Base-by-base conservation (phyloP, 2,329 filamentous ascomycete species). In the Trichoderma gracile region DNA sequence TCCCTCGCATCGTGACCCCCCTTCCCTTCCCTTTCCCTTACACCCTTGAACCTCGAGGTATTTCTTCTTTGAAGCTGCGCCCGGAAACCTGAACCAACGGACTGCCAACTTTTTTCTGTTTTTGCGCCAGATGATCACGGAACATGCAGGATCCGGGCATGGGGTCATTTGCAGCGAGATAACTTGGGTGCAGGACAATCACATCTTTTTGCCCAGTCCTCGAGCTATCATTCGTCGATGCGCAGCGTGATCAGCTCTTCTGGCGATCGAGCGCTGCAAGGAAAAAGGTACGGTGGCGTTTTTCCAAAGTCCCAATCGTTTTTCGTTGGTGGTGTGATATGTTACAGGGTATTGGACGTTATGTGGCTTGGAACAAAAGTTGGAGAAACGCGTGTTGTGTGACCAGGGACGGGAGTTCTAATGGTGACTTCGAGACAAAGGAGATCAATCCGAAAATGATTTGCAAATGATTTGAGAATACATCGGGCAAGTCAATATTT, bases 1-100 rank as follows among this genome's bases (percentile, higher is more conserved):
- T 53, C 58, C 58, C 58, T 61, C 58, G 58, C 58, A 46, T 61
- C 27, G n/a, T 21, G n/a, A 25, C n/a, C 38, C 45, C 21, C 27
- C 19, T 30, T 9, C 30, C 30, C 30, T 30, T 30, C 27, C 27
- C 5, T 30, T 30, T 30, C 30, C 25, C 12, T 49, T 21, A 8
- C n/a, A n/a, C n/a, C n/a, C n/a, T n/a, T n/a, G n/a, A n/a, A n/a
- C n/a, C n/a, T n/a, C n/a, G n/a, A n/a, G n/a, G n/a, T n/a, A n/a
- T n/a, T n/a, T n/a, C n/a, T n/a, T n/a, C n/a, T n/a, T n/a, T n/a
- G n/a, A n/a, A n/a, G n/a, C 15, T 52, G 10, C 10, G 6, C 8
- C 57, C 25, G 40, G 30, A 12, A 12, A 53, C 47, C 25, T 15
- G 8, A 49, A 25, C 49, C 49, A 60, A 52, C 58, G 30, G 14